Base-by-base conservation (phyloP, 1,284 basidiomycete genomes). In the Leccinum pachyderme region DNA sequence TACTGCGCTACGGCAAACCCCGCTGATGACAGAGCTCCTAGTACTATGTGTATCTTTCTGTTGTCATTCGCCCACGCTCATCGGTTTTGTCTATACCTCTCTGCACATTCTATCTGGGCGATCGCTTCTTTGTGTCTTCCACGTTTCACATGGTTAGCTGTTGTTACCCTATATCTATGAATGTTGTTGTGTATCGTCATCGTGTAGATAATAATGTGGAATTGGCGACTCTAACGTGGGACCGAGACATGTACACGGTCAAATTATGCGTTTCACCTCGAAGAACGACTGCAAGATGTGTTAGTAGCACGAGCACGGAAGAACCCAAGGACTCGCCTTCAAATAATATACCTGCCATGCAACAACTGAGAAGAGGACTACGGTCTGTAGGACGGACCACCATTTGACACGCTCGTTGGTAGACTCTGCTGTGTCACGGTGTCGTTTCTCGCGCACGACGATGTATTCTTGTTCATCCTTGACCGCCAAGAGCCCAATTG, bases 401-500 rank as follows among this genome's bases (percentile, higher is more conserved):
- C 93, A 99, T 75, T 98, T 99, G 56, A 99, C 95, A 43, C 97
- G 86, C 35, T 91, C 84, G 71, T 99, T 99, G 65, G 93, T 95
- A 4, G 92, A 94, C 74, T 95, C 93, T 22, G 93, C 93, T 2
- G 93, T 99, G 72, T 99, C 91, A 56, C 97, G 81, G 72, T 99
- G 97, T 31, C 90, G 88, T 53, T 85, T 83, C 74, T 99, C 97
- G 46, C 97, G 82, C 44, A 98, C 87, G 37, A 97, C 92, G 57
- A 99, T 93, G 73, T 99, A 99, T 73, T 98, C 95, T 70, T 99
- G 96, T 73, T 99, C 97, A 67, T 99, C 97, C 75, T 98, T 98
- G 62, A 99, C 93, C 15, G 92, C 77, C 62, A 92, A 85, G 35
- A 99, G 75, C 5, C 88, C 93, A 48, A 86, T 84, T 5, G 93